A percentile compares a stretch with the other conserved stretches of the same genome.
phyloP scores from a whole-genome alignment of 108 stramenopile genomes.

The Nitzschia sp. region DNA sequence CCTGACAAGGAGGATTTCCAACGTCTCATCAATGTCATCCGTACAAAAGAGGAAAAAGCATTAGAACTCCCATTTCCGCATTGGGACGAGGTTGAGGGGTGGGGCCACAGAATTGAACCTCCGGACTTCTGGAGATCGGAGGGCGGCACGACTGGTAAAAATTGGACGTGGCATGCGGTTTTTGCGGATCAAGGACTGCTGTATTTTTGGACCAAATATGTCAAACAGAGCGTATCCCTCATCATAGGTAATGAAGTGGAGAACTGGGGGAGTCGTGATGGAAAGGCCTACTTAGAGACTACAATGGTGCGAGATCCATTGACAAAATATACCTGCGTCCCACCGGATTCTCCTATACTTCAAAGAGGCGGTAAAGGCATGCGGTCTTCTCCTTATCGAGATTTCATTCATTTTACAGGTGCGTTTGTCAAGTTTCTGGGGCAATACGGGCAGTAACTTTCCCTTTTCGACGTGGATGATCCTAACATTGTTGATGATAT shows the following conservation, averaged over 20 bases:
- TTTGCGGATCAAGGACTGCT: conserved; percentile 54
- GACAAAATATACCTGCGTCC: not conserved
- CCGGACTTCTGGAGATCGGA: conserved; percentile 21
- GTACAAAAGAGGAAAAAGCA: conserved; percentile 23
- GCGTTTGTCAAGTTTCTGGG: no score
- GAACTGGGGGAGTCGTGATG: conserved; percentile 25
- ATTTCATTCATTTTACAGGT: conserved; percentile 49
- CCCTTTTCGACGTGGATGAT: no score
- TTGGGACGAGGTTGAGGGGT: conserved; percentile 30
- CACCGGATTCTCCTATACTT: not conserved
- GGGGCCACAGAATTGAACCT: conserved; percentile 33
- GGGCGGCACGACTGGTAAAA: not conserved
- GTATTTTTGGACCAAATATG: conserved; percentile 46
- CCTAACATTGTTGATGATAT: not conserved
- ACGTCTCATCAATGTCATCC: conserved; percentile 24
- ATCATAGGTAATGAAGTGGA: conserved; percentile 28
- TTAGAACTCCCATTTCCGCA: conserved; percentile 20
- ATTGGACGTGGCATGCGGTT: conserved; percentile 47
- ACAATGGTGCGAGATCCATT: not conserved
- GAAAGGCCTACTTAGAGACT: not conserved
- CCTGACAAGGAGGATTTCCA: conserved; percentile 43
- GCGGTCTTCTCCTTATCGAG: conserved; percentile 28
- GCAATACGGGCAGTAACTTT: no score
- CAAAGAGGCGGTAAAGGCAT: not conserved
- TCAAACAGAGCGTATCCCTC: conserved; percentile 27